Conservation (phyloP, 2,329 filamentous ascomycete genomes). For the Alternaria novae-zelandiae region DNA sequence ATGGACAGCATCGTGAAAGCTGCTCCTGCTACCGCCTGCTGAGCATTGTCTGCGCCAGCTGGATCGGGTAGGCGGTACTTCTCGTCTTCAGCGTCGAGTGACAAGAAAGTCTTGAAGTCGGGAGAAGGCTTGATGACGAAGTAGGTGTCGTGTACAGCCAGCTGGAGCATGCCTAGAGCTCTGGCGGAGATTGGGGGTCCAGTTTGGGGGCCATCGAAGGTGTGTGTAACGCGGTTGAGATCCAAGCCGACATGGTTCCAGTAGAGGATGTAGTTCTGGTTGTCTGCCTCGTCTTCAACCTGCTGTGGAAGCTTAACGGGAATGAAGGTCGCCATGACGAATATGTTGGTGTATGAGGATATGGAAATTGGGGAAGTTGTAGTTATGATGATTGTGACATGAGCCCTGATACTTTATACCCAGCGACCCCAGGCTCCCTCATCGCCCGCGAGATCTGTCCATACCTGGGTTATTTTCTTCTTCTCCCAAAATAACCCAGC, state of each 20-base stretch:
- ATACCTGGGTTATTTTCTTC: not conserved
- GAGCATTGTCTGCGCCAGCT: conserved; percentile 19
- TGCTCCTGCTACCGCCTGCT: conserved; percentile 30
- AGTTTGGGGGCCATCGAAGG: conserved; percentile 15
- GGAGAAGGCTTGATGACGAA: conserved; percentile 26
- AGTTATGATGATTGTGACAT: not conserved
- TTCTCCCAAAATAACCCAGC: not conserved
- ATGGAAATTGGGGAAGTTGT: not conserved
- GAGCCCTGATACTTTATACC: not conserved
- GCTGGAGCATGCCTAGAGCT: conserved; percentile 29
- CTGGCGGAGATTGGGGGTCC: conserved; percentile 18
- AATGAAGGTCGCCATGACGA: not conserved
- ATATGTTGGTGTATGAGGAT: not conserved
- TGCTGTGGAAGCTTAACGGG: conserved; percentile 12
- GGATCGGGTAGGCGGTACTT: conserved; percentile 16
- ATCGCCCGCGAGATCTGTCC: not conserved
- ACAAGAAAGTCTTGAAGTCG: conserved; percentile 23
- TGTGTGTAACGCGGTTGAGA: conserved; percentile 18
- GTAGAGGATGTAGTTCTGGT: conserved; percentile 19
- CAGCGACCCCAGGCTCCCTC: not conserved
- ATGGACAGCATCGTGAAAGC: conserved; percentile 22
- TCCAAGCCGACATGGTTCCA: conserved; percentile 20
- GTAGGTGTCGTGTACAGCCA: conserved; percentile 35
- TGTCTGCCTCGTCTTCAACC: conserved; percentile 14
- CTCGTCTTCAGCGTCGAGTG: conserved; percentile 1